A percentile compares a stretch with the other conserved stretches of the same genome.
phyloP scores from a whole-genome alignment of 257 asterid species.

The Asclepias syriaca region DNA sequence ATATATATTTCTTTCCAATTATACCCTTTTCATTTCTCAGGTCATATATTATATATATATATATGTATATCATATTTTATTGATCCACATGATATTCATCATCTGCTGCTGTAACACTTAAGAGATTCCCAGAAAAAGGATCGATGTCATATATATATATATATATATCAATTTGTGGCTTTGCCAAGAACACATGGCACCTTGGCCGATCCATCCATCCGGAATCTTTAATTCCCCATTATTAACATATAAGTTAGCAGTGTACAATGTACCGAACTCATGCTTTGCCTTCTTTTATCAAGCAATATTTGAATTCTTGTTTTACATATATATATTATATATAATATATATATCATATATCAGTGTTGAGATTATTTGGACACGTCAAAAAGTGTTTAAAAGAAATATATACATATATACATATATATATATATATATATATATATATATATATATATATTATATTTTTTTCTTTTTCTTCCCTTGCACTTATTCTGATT shows the following conservation, averaged over 20 bases:
- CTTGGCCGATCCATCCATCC: background rate
- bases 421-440: no score
- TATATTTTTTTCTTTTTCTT: no score
- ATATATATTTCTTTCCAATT: background rate
- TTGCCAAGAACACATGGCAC: background rate
- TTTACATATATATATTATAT: no score
- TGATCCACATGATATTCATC: background rate
- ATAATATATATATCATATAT: no score
- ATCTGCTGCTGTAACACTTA: background rate
- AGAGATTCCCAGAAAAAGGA: background rate
- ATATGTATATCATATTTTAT: background rate
- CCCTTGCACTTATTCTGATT: no score
- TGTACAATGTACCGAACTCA: background rate
- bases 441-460: no score
- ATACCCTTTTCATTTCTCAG: conserved; percentile 6
- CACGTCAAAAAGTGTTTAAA: background rate
- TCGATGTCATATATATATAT: background rate
- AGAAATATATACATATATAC: no score
- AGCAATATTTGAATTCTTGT: background rate
- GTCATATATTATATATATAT: background rate
- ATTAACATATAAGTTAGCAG: background rate
- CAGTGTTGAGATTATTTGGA: conserved; percentile 2
- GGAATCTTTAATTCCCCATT: conserved; percentile 4
- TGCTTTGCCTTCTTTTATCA: conserved; percentile 1
- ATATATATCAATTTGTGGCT: background rate